phyloP scores from a whole-genome alignment of 495 filamentous ascomycete species.

The Xylaria intraflava region DNA sequence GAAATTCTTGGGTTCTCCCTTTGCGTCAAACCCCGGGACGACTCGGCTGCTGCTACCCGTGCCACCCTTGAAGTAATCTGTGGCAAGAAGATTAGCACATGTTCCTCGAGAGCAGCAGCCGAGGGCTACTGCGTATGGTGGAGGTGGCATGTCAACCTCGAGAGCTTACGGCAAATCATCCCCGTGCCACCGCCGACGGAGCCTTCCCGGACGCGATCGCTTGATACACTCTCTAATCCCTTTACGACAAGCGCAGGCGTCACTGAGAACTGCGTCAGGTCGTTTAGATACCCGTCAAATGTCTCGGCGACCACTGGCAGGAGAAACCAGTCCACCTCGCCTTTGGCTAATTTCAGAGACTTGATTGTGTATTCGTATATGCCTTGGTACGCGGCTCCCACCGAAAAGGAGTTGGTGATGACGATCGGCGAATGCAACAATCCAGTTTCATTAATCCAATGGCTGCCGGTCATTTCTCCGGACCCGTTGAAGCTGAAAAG shows the following conservation, averaged over 20 bases:
- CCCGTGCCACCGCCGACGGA: constrained; percentile 48
- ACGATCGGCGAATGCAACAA: constrained; percentile 43
- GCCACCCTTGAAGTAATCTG: constrained; percentile 46
- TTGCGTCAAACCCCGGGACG: constrained; percentile 29
- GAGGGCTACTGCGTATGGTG: background rate
- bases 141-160: background rate
- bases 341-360: constrained; percentile 26
- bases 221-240: constrained; percentile 36
- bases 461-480: constrained; percentile 47
- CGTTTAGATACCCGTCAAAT: constrained; percentile 45
- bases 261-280: constrained; percentile 36
- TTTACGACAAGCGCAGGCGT: constrained; percentile 36
- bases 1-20: constrained; percentile 31
- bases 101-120: background rate
- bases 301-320: constrained; percentile 49
- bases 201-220: constrained; percentile 40
- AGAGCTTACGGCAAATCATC: constrained; percentile 37
- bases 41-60: constrained; percentile 45
- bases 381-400: constrained; percentile 43
- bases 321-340: constrained; percentile 40
- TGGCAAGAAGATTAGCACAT: constrained; percentile 6
- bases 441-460: constrained; percentile 50
- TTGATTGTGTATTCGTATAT: constrained; percentile 43
- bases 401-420: constrained; percentile 45
- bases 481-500: constrained; percentile 50